Base-by-base conservation (phyloP, 1,139 yeast genomes). In the Yamadazyma spencermartinsiae region DNA sequence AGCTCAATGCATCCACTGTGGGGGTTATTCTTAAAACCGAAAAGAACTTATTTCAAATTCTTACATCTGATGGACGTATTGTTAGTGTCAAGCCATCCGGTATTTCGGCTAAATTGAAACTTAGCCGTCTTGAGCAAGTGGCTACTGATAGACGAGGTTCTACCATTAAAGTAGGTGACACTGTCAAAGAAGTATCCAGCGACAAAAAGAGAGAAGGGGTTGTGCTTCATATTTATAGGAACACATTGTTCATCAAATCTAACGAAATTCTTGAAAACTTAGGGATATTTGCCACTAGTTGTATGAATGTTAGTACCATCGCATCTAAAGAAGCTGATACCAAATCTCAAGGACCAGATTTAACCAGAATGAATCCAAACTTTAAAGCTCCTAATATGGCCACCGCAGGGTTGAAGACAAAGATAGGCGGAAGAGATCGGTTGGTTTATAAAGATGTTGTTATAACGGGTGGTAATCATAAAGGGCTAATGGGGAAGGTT, bases 1-100 rank as follows among this genome's bases (percentile, higher is more conserved):
- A 88, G 60, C 70, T 94, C 47, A 88, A 87, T 61, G 85, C 95
- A 1, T 84, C 87, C 38, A 77, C 80, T 10, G 95, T 89, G 18
- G 98, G 97, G 48, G 88, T 94, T 52, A 82, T 92, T 48, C 82
- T 89, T 43, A 84, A 83, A 54, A 92, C 95, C 12, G 98, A 92
- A 52, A 86, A 89, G 50, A 95, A 86, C 46, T 72, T 86, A 12
- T 86, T 87, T 53, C 81, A 82, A 33, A 82, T 92, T n/a, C 69
- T 92, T 43, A 81, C 88, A 26, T 82, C 90, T 27, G 94, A 87
- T 52, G 96, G 96, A 20, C 80, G 90, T 53, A 68, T 84, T 5
- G 61, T 84, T 25, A 74, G 80, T 9, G 78, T 88, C 25, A 76
- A 84, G 34, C 94, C 96, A 28, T 79, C 86, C 12, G 82, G 95